phyloP scores from a whole-genome alignment of 2,329 filamentous ascomycete species.

The Cytospora piceae region DNA sequence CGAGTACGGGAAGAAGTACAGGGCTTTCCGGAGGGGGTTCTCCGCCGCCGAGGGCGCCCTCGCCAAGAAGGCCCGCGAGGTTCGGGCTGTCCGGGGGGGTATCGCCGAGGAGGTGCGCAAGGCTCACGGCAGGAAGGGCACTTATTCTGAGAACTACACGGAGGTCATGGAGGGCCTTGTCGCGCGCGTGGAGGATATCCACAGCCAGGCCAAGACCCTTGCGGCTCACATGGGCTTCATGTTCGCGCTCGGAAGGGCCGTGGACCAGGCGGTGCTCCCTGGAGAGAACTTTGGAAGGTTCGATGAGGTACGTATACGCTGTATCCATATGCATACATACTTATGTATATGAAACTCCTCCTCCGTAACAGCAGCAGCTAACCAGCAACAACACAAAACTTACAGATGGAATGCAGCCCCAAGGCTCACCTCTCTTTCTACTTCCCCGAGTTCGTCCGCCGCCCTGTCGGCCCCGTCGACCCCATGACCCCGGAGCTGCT shows the following conservation, averaged over 20 bases:
- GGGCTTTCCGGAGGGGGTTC: constrained; percentile 10
- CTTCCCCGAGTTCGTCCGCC: constrained; percentile 21
- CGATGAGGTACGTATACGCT: constrained; percentile 10
- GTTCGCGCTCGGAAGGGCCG: constrained; percentile 18
- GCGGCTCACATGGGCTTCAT: constrained; percentile 5
- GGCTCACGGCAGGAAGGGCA: neutral
- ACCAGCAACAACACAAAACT: constrained; percentile 1
- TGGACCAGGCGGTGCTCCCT: constrained; percentile 12
- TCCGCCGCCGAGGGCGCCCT: constrained; percentile 1
- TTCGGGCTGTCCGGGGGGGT: neutral
- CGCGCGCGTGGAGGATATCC: neutral
- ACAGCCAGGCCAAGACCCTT: neutral
- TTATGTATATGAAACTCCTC: too few relatives aligned
- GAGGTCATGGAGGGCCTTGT: neutral
- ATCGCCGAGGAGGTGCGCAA: neutral
- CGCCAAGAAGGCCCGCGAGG: constrained; percentile 3
- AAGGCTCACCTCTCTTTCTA: constrained; percentile 8
- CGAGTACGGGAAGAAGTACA: constrained; percentile 1
- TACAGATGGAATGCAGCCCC: constrained; percentile 14
- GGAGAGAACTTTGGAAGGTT: constrained; percentile 4
- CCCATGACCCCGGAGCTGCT: neutral
- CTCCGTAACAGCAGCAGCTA: neutral
- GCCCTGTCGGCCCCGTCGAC: neutral
- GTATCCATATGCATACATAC: too few relatives aligned
- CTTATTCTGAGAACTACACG: too few relatives aligned